Evolutionary conservation across 495 filamentous ascomycete species (phyloP).

Genomic region (Aspergillus avenaceus): DNA sequence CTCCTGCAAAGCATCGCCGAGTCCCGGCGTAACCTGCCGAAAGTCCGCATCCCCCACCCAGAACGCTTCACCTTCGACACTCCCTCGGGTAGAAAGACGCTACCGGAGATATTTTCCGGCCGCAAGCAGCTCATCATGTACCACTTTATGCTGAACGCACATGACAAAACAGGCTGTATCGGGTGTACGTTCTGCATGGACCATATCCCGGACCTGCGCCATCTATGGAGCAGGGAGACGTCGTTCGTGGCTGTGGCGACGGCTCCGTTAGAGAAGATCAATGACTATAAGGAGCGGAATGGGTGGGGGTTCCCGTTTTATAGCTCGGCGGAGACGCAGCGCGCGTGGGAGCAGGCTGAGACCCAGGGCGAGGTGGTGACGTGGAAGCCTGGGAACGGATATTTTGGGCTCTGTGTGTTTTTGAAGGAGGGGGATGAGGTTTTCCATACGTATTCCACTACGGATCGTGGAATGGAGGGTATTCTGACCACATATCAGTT

Average conservation of each 20-base stretch:
- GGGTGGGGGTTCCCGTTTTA: constrained; percentile 43
- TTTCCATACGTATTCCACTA: constrained; percentile 40
- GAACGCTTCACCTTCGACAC: constrained; percentile 30
- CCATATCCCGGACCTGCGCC: constrained; percentile 31
- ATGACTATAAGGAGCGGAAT: constrained; percentile 31
- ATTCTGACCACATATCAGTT: constrained; percentile 23
- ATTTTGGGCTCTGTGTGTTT: constrained; percentile 37
- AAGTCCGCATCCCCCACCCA: constrained; percentile 31
- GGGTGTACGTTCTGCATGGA: constrained; percentile 38
- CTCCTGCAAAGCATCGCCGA: constrained; percentile 25
- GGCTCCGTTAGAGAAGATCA: constrained; percentile 32
- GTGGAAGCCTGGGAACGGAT: constrained; percentile 25
- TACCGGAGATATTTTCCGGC: constrained; percentile 35
- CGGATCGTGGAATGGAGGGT: constrained; percentile 31
- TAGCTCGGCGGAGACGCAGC: constrained; percentile 24
- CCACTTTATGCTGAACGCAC: constrained; percentile 43
- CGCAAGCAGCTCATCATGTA: constrained; percentile 43
- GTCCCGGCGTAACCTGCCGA: constrained; percentile 31
- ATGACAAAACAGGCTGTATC: constrained; percentile 25
- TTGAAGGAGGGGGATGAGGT: constrained; percentile 27
- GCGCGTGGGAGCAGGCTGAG: constrained; percentile 18
- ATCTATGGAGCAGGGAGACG: constrained; percentile 31
- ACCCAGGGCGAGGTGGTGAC: constrained; percentile 16
- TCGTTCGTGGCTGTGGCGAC: constrained; percentile 32
- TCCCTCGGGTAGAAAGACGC: constrained; percentile 24